Conservation (phyloP, 768 basidiomycete genomes). For the Leucosporidium scottii region DNA sequence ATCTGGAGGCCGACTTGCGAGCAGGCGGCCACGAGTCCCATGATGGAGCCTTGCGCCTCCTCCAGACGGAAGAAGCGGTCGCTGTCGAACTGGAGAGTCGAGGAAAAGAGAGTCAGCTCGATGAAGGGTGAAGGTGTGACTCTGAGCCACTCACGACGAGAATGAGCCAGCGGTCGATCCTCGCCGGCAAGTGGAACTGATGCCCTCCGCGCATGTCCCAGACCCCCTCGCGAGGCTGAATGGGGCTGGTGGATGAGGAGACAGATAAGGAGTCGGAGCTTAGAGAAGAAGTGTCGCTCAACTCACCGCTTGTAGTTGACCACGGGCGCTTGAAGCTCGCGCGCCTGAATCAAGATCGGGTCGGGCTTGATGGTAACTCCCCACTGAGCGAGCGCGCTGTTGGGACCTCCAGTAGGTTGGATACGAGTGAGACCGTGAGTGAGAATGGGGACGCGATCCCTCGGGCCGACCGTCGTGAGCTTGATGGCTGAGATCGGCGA, state of each 20-base stretch:
- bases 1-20: background rate
- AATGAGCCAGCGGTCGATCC: constrained; percentile 9
- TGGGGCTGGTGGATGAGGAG: background rate
- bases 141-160: background rate
- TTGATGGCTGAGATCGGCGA: constrained; percentile 4
- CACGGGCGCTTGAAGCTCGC: background rate
- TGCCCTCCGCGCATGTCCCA: constrained; percentile 4
- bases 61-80: background rate
- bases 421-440: background rate
- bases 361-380: background rate
- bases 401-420: background rate
- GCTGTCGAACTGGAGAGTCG: constrained; percentile 1
- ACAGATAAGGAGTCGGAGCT: too few species aligned
- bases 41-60: background rate
- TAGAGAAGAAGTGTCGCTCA: too few species aligned
- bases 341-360: constrained; percentile 4
- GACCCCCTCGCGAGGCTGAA: constrained; percentile 4
- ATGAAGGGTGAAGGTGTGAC: background rate
- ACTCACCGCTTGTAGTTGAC: constrained; percentile 1
- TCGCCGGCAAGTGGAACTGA: background rate
- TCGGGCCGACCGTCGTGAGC: constrained; percentile 9
- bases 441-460: background rate
- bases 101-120: too few species aligned
- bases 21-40: constrained; percentile 3
- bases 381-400: constrained; percentile 4